A percentile compares a stretch with the other conserved stretches of the same genome.
phyloP scores from a whole-genome alignment of 2,329 filamentous ascomycete species.

The Aureobasidium sp. region DNA sequence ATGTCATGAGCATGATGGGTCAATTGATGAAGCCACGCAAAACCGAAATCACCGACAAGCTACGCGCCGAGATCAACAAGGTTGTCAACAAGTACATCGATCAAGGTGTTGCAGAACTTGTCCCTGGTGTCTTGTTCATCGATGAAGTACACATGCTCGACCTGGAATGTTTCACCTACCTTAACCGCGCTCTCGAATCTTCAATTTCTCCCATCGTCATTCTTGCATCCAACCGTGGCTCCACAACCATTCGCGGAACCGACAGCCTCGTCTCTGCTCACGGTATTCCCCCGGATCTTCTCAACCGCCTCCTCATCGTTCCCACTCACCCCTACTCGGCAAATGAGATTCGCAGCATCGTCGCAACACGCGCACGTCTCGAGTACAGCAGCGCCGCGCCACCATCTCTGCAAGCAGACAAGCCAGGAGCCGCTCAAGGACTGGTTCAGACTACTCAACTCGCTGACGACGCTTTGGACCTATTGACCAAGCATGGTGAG shows the following conservation, averaged over 20 bases:
- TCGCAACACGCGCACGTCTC: slow-evolving; percentile 61
- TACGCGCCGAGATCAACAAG: slow-evolving; percentile 95
- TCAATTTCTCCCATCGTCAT: slow-evolving; percentile 94
- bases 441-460: slow-evolving; percentile 53
- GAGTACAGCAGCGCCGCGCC: slow-evolving; percentile 28
- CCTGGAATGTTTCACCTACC: slow-evolving; percentile 97
- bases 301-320: slow-evolving; percentile 89
- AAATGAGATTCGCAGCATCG: slow-evolving; percentile 87
- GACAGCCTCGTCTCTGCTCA: slow-evolving; percentile 61
- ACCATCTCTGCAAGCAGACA: slow-evolving; percentile 20
- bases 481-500: slow-evolving; percentile 77
- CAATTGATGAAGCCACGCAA: slow-evolving; percentile 99
- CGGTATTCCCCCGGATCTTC: slow-evolving; percentile 87
- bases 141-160: slow-evolving; percentile 99
- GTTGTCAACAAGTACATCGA: slow-evolving; percentile 99
- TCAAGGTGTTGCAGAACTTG: slow-evolving; percentile 92
- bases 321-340: slow-evolving; percentile 84
- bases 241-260: slow-evolving; percentile 81
- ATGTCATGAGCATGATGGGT: slow-evolving; percentile 99
- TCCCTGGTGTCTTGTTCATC: slow-evolving; percentile 97
- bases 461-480: slow-evolving; percentile 74
- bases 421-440: slow-evolving; percentile 33
- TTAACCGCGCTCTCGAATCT: slow-evolving; percentile 95
- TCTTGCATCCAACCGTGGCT: slow-evolving; percentile 90
- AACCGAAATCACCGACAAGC: slow-evolving; percentile 98